Percentiles rank a stretch among this genome's conserved stretches.
phyloP scores from a whole-genome alignment of 176 grass and related monocot genomes.

The Ananas comosus region DNA sequence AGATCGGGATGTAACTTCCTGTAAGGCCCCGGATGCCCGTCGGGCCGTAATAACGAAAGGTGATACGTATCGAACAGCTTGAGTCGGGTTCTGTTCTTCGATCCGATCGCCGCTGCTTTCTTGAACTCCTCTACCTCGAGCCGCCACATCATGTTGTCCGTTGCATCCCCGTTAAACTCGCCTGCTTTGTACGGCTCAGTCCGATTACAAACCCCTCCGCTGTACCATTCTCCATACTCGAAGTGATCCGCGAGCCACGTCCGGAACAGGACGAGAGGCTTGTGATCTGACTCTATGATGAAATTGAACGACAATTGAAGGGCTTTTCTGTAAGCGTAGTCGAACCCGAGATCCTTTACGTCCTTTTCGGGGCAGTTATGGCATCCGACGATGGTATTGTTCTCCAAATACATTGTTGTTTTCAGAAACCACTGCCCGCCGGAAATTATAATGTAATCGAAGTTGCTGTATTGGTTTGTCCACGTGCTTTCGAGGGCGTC shows the following conservation, averaged over 20 bases:
- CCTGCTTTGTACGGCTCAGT: constrained; percentile 47
- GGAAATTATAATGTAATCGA: constrained; percentile 74
- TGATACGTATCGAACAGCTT: constrained; percentile 59
- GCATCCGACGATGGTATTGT: constrained; percentile 38
- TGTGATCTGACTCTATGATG: constrained; percentile 43
- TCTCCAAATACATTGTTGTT: constrained; percentile 62
- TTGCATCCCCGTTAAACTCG: constrained; percentile 23
- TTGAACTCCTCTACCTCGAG: constrained; percentile 66
- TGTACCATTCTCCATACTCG: constrained; percentile 69
- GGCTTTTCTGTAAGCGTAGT: constrained; percentile 33
- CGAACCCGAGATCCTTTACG: constrained; percentile 32
- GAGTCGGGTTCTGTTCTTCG: constrained; percentile 6
- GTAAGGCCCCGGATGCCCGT: constrained; percentile 70
- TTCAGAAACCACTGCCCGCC: constrained; percentile 89
- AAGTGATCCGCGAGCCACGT: constrained; percentile 80
- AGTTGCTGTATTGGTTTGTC: constrained; percentile 45
- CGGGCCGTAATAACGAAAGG: constrained; percentile 65
- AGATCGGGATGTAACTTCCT: constrained; percentile 49
- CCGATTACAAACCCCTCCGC: constrained; percentile 57
- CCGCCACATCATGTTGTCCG: constrained; percentile 46
- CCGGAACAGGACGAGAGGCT: constrained; percentile 54
- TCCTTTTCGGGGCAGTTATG: constrained; percentile 54
- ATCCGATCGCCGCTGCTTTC: constrained; percentile 5
- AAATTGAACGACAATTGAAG: constrained; percentile 43
- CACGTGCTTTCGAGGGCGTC: constrained; percentile 55